Evolutionary conservation across 768 basidiomycete genomes (phyloP).

Genomic region (Phanerochaete sordida): DNA sequence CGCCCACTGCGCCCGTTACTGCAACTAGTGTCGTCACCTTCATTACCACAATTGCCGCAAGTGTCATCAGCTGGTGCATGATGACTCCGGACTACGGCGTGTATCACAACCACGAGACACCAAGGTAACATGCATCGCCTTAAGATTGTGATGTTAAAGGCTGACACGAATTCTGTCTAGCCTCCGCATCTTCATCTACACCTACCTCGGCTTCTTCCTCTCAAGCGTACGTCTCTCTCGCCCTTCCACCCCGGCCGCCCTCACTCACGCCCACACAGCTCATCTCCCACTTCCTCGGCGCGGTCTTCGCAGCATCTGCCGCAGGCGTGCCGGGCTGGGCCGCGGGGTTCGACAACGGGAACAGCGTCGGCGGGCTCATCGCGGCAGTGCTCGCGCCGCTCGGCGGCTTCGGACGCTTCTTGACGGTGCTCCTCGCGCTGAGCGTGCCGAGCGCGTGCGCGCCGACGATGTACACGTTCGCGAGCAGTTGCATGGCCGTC

Average conservation of each 20-base stretch:
- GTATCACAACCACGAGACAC: constrained; percentile 34
- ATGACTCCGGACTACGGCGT: constrained; percentile 48
- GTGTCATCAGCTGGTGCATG: constrained; percentile 39
- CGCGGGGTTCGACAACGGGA: constrained; percentile 35
- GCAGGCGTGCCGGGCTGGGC: constrained; percentile 36
- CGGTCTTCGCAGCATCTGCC: constrained; percentile 42
- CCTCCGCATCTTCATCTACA: constrained; percentile 38
- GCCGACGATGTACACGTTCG: constrained; percentile 56
- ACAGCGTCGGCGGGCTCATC: constrained; percentile 41
- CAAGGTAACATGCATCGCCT: constrained; percentile 19
- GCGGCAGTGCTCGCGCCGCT: constrained; percentile 34
- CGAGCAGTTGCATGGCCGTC: constrained; percentile 42
- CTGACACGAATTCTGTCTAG: constrained; percentile 17
- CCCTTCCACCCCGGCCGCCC: neutral
- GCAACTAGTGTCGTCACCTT: constrained; percentile 37
- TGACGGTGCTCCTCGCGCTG: constrained; percentile 48
- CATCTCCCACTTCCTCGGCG: constrained; percentile 40
- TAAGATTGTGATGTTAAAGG: neutral
- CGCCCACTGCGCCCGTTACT: constrained; percentile 27
- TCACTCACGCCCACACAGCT: constrained; percentile 22
- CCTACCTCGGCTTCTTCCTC: constrained; percentile 42
- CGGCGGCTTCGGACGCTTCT: constrained; percentile 44
- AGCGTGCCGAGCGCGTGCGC: constrained; percentile 53
- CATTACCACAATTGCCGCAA: constrained; percentile 41
- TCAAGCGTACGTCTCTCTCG: constrained; percentile 32